Evolutionary conservation across 495 filamentous ascomycete genomes (phyloP).

Genomic region (Aspergillus mulundensis): DNA sequence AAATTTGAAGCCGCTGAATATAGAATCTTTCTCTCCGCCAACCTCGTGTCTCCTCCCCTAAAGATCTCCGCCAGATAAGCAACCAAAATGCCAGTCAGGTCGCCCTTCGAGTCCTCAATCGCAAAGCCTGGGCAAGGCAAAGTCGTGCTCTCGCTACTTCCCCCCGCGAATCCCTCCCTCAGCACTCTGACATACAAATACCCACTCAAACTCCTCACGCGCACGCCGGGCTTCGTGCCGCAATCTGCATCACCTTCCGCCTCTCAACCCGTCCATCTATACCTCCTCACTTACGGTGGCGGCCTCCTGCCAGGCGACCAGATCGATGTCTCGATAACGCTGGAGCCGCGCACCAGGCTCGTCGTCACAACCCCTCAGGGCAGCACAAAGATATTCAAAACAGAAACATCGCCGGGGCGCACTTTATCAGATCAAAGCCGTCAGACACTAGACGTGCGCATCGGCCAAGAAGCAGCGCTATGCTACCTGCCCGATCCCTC

Average conservation of each 20-base stretch:
- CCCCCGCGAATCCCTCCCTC: conserved; percentile 66
- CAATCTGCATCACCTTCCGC: conserved; percentile 26
- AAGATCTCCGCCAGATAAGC: neutral
- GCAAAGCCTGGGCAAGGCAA: conserved; percentile 72
- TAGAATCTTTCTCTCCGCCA: neutral
- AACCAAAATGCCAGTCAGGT: conserved; percentile 39
- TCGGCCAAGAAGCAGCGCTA: conserved; percentile 62
- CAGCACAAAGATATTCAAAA: conserved; percentile 92
- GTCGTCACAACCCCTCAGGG: conserved; percentile 84
- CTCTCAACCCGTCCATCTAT: conserved; percentile 57
- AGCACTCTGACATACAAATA: conserved; percentile 82
- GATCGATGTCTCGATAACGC: conserved; percentile 65
- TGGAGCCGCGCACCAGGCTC: conserved; percentile 63
- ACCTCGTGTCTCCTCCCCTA: neutral
- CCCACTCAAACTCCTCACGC: conserved; percentile 86
- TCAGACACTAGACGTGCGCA: conserved; percentile 62
- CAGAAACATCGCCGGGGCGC: conserved; percentile 37
- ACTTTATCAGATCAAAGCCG: conserved; percentile 50
- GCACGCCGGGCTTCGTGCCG: conserved; percentile 44
- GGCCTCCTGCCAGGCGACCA: conserved; percentile 84
- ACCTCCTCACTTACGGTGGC: conserved; percentile 91
- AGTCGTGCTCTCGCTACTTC: conserved; percentile 68
- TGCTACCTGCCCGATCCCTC: conserved; percentile 92
- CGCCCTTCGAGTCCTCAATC: conserved; percentile 65
- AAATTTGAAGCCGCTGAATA: conserved; percentile 4